Base-by-base conservation (phyloP, 2,329 filamentous ascomycete species). In the Neophaeococcomyces mojaviensis region DNA sequence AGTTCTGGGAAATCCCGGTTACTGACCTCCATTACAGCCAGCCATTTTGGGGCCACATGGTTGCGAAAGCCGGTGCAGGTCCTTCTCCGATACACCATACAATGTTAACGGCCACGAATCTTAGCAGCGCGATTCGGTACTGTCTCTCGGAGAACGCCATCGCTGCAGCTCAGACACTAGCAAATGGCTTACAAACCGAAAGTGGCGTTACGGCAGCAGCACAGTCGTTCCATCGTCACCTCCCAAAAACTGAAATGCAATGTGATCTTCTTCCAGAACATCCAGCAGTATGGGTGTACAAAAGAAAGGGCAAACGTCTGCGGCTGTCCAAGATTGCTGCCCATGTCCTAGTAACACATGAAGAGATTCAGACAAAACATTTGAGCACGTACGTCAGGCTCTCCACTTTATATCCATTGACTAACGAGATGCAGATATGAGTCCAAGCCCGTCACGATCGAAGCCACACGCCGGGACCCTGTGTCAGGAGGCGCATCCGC, bases 241-340 rank as follows among this genome's bases (percentile, higher is more conserved):
- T 62, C 80, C 4, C 76, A 84, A 49, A 69, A 68, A 12, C 60
- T 92, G 49, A 72, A 82, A 45, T 92, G 88, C 61, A 74, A 76
- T 8, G 58, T 92, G 16, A 74, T 79, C n/a, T n/a, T n/a, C n/a
- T n/a, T n/a, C n/a, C n/a, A n/a, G n/a, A n/a, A n/a, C n/a, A n/a
- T n/a, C n/a, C n/a, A n/a, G n/a, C n/a, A n/a, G n/a, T n/a, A n/a
- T n/a, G n/a, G n/a, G n/a, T n/a, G n/a, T n/a, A n/a, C n/a, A n/a
- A n/a, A n/a, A n/a, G n/a, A n/a, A n/a, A n/a, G n/a, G n/a, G n/a
- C n/a, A n/a, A n/a, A n/a, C n/a, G n/a, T n/a, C n/a, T n/a, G n/a
- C n/a, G n/a, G 19, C 84, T 85, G 0, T 76, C 74, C 43, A 73
- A 79, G 31, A 74, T 78, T 2, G 76, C 77, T 1, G 66, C 67